Evolutionary conservation across 1,284 basidiomycete species (phyloP).

Genomic region (Ceratobasidium sp.): DNA sequence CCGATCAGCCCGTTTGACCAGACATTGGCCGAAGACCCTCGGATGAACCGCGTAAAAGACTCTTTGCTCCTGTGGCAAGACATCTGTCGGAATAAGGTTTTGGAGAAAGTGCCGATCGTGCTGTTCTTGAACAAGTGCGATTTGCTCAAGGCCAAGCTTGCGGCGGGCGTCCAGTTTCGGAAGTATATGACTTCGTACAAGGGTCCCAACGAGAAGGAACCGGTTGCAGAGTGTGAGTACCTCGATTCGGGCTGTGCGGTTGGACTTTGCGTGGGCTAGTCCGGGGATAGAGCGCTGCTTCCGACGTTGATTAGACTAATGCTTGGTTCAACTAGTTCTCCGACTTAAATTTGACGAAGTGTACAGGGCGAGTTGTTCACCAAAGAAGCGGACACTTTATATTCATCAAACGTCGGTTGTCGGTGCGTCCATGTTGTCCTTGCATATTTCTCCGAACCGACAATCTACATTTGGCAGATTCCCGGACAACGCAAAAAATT

Average conservation of each 20-base stretch:
- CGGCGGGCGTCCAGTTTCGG: slow-evolving; percentile 44
- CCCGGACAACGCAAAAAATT: slow-evolving; percentile 22
- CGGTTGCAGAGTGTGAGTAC: slow-evolving; percentile 39
- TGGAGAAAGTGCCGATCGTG: slow-evolving; percentile 46
- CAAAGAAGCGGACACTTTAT: slow-evolving; percentile 27
- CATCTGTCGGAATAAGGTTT: slow-evolving; percentile 46
- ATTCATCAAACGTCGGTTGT: slow-evolving; percentile 22
- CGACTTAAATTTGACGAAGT: slow-evolving; percentile 29
- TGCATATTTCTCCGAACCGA: neutral
- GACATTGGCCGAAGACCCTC: slow-evolving; percentile 82
- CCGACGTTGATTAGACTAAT: neutral
- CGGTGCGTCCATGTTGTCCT: neutral
- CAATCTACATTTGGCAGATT: neutral
- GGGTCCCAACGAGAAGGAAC: slow-evolving; percentile 33
- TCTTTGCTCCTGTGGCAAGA: slow-evolving; percentile 47
- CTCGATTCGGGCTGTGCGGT: neutral
- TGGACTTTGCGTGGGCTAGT: neutral
- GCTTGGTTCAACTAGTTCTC: slow-evolving; percentile 1
- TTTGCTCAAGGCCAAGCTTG: slow-evolving; percentile 46
- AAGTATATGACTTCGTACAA: slow-evolving; percentile 41
- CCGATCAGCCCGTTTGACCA: slow-evolving; percentile 86
- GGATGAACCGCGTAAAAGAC: slow-evolving; percentile 65
- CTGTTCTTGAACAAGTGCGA: slow-evolving; percentile 48
- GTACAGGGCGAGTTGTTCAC: slow-evolving; percentile 23
- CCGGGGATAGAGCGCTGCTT: neutral